Evolutionary conservation across 2,329 filamentous ascomycete species (phyloP), one percentile per base, ranked within the genome.

Genomic region (Ophiocordyceps sinensis): DNA sequence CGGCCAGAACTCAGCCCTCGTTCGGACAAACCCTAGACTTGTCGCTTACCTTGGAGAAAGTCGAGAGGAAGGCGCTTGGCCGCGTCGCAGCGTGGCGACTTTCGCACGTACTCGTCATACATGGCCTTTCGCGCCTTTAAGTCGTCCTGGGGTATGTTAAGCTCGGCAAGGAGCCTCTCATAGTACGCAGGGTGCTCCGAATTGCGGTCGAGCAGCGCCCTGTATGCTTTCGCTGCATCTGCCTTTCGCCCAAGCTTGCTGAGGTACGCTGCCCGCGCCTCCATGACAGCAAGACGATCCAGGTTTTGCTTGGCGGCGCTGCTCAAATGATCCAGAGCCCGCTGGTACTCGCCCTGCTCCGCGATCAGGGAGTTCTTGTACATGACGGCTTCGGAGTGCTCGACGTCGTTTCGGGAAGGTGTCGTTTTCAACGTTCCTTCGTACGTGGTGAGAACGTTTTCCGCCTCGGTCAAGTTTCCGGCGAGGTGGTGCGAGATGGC

Each of bases 361-460:
- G 85, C 86, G 57, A 98, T 96, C 54, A 98, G 79, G 37, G 73
- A 75, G 63, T 95, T 98, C 65, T 94, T 95, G 68, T 98, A 98
- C 64, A 98, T 70, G 43, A 86, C 70, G 36, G 89, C 86, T 65
- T 98, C 91, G 28, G 88, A 91, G 61, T 96, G 85, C 62, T 98
- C 91, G 55, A 89, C 74, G 57, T 96, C 89, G 38, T 73, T 68
- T 56, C 82, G 81, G 12, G 79, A 73, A 1, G 87, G 86, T 10
- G 80, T 75, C 12, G 74, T 73, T 65, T 94, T 95, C 48, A 98
- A 62, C 0, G 89, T 96, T 47, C 91, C 86, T 62, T 98, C 91
- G 60, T 89, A 98, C 14, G 83, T 93, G 37, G 78, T 85, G 51
- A 98, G 66, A 34, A 94, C 84, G 53, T 87, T 86, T 65, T 98